Conservation (phyloP, 1,139 yeast genomes). For the Sugiyamaella paludigena region DNA sequence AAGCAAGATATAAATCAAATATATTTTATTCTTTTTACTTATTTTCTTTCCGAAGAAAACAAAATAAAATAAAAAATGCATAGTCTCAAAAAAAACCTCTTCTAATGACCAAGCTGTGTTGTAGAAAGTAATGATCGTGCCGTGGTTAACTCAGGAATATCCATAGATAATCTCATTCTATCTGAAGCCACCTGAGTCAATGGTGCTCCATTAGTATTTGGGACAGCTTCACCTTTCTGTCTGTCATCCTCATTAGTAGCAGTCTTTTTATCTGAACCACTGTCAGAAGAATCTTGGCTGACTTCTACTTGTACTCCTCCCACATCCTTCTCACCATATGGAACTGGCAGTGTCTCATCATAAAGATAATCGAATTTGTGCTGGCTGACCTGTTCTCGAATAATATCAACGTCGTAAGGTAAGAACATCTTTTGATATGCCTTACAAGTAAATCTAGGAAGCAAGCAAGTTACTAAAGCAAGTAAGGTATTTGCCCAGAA, state of each 20-base stretch:
- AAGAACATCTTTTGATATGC: conserved; percentile 55
- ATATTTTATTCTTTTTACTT: too few species aligned
- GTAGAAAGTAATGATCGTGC: conserved; percentile 20
- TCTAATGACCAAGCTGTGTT: conserved; percentile 11
- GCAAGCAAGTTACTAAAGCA: conserved; percentile 66
- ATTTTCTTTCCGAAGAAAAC: too few species aligned
- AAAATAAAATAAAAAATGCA: too few species aligned
- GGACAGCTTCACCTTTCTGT: not conserved
- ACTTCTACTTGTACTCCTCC: conserved; percentile 8
- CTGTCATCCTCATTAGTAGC: conserved; percentile 3
- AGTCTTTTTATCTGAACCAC: conserved; percentile 12
- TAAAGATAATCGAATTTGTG: conserved; percentile 20
- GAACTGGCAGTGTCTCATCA: conserved; percentile 3
- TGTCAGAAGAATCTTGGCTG: conserved; percentile 20
- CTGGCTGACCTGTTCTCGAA: conserved; percentile 56
- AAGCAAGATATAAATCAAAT: too few species aligned
- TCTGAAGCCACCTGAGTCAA: conserved; percentile 10
- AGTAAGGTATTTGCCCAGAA: conserved; percentile 81
- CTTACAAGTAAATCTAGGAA: conserved; percentile 74
- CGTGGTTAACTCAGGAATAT: conserved; percentile 22
- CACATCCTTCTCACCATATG: conserved; percentile 2
- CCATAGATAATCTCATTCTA: conserved; percentile 19
- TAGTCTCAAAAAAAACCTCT: too few species aligned
- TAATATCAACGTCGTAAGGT: conserved; percentile 81
- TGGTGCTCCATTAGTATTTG: not conserved